Evolutionary conservation across 306 rosid species (phyloP).

Genomic region (Pyrus bretschneideri): DNA sequence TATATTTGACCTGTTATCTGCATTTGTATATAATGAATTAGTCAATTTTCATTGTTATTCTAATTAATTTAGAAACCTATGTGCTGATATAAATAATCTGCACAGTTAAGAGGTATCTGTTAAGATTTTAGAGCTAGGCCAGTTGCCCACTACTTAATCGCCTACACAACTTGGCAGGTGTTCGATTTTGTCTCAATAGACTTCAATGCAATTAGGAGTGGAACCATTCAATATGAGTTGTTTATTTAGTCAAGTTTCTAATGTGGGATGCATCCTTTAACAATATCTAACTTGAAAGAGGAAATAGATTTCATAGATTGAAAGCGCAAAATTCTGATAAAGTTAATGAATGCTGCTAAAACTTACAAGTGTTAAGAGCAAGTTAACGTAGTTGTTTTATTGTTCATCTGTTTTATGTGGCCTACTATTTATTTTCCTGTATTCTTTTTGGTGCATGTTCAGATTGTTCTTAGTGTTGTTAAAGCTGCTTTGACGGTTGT

Average conservation of each 20-base stretch:
- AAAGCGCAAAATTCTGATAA: neutral
- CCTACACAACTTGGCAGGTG: no score
- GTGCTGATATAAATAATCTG: neutral
- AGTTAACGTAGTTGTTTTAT: neutral
- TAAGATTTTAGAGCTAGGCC: neutral
- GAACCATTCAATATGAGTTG: no score
- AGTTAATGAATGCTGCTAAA: neutral
- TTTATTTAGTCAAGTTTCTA: no score
- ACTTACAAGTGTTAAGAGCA: neutral
- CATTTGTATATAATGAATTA: neutral
- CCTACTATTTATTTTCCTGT: neutral
- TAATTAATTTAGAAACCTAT: neutral
- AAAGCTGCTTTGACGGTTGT: neutral
- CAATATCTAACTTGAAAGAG: neutral
- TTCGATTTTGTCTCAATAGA: no score
- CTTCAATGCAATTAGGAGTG: no score
- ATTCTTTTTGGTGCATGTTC: neutral
- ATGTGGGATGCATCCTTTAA: no score
- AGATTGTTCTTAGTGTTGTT: neutral
- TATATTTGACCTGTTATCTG: conserved; percentile 27
- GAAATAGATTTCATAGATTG: neutral
- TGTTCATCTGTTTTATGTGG: neutral
- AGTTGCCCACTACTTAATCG: no score
- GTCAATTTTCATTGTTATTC: no score
- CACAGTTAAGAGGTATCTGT: neutral